These are phyloP conservation scores for Avena insularis DNA, from an alignment of 176 grass and related monocot species.

Conservation along the genomic window DNA sequence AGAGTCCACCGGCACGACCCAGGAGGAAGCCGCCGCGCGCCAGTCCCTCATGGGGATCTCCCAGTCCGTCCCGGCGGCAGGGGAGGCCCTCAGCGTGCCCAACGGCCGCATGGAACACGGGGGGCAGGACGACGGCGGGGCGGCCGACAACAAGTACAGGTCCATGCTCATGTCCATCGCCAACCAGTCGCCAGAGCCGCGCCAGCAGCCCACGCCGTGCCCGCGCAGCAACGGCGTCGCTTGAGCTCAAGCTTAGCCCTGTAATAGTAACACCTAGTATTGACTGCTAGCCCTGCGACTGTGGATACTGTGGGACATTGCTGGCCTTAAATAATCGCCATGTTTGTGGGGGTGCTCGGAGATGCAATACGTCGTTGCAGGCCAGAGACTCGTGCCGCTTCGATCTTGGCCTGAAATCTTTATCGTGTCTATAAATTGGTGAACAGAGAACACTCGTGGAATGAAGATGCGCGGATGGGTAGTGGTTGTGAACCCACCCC, in stretches of 20 bases:
- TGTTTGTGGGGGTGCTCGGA: neutral
- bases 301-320: conserved; percentile 31
- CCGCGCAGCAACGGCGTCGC: conserved; percentile 36
- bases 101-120: conserved; percentile 5
- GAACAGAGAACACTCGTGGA: too few relatives aligned
- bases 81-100: conserved; percentile 15
- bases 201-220: conserved; percentile 41
- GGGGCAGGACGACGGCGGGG: conserved; percentile 11
- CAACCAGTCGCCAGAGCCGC: conserved; percentile 50
- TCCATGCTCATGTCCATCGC: conserved; percentile 82
- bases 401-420: conserved; percentile 20
- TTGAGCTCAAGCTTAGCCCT: neutral
- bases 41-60: conserved; percentile 84
- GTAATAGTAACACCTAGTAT: neutral
- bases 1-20: conserved; percentile 22
- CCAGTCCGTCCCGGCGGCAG: conserved; percentile 45
- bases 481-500: too few relatives aligned
- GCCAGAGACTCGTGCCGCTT: neutral
- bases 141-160: conserved; percentile 59
- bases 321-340: conserved; percentile 29
- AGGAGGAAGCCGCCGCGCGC: conserved; percentile 54
- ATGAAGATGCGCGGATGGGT: too few relatives aligned
- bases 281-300: neutral
- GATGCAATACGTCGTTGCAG: conserved; percentile 34
- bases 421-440: neutral